Evolutionary conservation across 2,329 filamentous ascomycete species (phyloP), one percentile per base, ranked within the genome.

Genomic region (Kalmusia sp.): DNA sequence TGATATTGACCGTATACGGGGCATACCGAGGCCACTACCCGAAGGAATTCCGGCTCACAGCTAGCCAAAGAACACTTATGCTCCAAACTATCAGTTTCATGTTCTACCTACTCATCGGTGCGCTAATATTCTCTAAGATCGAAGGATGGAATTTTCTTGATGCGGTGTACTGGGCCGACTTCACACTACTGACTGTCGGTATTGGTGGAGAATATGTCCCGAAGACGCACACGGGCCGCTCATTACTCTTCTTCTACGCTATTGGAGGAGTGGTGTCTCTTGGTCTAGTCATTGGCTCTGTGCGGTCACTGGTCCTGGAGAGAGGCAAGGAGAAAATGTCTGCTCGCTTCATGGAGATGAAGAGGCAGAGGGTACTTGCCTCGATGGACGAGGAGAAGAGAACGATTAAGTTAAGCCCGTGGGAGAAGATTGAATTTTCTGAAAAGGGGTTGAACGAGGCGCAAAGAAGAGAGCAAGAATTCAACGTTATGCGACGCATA

Each of bases 41-140:
- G n/a, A 81, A 79, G 51, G 79, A 83, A 21, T 87, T 85, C 66
- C 76, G 79, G 11, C 74, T 87, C 4, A 86, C 82, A 0, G 74
- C 76, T 19, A 80, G 80, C 30, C 84, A 87, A 62, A 73, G 84
- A 15, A 86, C 84, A 3, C 57, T 82, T 22, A 82, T 82, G 80
- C 63, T 82, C 4, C 79, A 82, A 63, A 82, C 80, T 0, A 82
- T 82, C 61, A 65, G 70, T 12, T 82, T 82, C 54, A 71, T 82
- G 57, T 65, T 73, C 2, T 82, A 82, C 49, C 62, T 82, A 5
- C 71, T 82, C 2, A 62, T 82, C 1, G 79, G 79, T 3, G 79
- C 79, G 3, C 59, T 80, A 14, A 67, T 81, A 0, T 81, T 76
- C 57, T 77, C 73, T 39, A 69, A 80, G 54, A 68, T 83, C 30